Base-by-base conservation (phyloP, 164 flowering plant species). In the Umbellularia californica region DNA sequence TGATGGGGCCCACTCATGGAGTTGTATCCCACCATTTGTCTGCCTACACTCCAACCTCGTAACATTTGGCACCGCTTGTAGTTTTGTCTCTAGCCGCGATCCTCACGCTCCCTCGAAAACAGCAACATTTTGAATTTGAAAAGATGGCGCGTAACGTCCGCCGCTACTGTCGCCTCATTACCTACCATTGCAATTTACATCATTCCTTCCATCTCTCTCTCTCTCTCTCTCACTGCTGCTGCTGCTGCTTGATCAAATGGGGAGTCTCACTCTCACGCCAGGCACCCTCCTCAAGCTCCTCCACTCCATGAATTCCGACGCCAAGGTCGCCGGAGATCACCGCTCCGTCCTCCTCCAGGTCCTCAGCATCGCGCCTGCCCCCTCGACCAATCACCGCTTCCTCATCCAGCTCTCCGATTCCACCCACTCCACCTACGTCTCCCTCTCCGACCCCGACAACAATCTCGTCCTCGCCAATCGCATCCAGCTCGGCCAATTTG, bases 401-500 rank as follows among this genome's bases (percentile, higher is more conserved):
- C 91, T 77, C 79, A 81, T 95, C 50, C 91, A 93, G 79, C 89
- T 95, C 80, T 95, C 99, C 63, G 99, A 95, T 77, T 95, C 99
- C 23, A 73, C 84, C 58, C 84, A 93, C 88, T 95, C 99, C 79
- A 90, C 98, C 74, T 95, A 90, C 83, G 90, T 92, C 77, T 89
- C 96, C 66, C 93, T 95, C 78, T 87, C 99, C 25, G 89, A 87
- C 35, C 81, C 79, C 6, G 98, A 95, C 83, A 83, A 77, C 74
- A 94, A 93, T n/a, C 90, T 93, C 75, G 86, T 95, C 70, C 90
- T 93, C 80, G 74, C 91, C 77, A 93, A 95, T 75, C 90, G 92
- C 25, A 80, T 95, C 60, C 99, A 92, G 77, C 90, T 92, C 20
- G 99, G 99, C 17, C 99, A 93, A 78, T 91, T 95, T 67, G 85